Evolutionary conservation across 179 eudicot species (phyloP).

Genomic region (Silene noctiflora): DNA sequence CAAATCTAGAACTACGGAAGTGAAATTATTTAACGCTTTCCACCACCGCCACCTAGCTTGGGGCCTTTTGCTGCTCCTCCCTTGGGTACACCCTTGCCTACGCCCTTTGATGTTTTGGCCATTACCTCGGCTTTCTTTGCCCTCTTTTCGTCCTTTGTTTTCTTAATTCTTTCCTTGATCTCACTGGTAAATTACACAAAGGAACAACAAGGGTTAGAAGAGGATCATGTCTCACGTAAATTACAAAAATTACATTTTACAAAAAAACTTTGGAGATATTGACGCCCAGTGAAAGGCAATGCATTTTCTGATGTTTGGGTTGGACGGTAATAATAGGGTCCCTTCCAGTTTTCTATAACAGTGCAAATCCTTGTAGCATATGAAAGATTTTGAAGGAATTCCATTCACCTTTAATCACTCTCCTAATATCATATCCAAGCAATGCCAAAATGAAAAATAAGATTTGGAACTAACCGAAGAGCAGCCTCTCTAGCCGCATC

Average conservation of each 20-base stretch:
- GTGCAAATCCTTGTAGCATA: too few relatives aligned
- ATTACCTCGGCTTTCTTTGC: slow-evolving; percentile 55
- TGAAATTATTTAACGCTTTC: slow-evolving; percentile 27
- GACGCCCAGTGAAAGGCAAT: neutral
- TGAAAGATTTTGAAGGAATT: too few relatives aligned
- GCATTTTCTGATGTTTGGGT: neutral
- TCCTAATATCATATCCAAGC: neutral
- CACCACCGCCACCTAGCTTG: slow-evolving; percentile 40
- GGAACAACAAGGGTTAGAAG: neutral
- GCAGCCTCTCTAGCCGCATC: slow-evolving; percentile 89
- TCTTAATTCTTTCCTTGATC: slow-evolving; percentile 65
- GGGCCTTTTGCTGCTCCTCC: slow-evolving; percentile 34
- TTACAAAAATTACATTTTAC: too few relatives aligned
- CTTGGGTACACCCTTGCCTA: slow-evolving; percentile 37
- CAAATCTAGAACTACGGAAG: slow-evolving; percentile 16
- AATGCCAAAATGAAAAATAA: neutral
- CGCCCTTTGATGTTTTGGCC: slow-evolving; percentile 23
- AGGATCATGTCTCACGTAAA: too few relatives aligned
- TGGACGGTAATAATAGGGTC: too few relatives aligned
- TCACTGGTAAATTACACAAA: slow-evolving; percentile 33
- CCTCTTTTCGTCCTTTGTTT: slow-evolving; percentile 61
- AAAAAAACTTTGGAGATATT: neutral
- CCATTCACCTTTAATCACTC: too few relatives aligned
- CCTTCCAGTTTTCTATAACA: neutral
- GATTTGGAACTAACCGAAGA: slow-evolving; percentile 43